Percentiles rank a stretch among this genome's conserved stretches.
Evolutionary conservation across 805 yeast species (phyloP).

Genomic region (Candida michaelii): DNA sequence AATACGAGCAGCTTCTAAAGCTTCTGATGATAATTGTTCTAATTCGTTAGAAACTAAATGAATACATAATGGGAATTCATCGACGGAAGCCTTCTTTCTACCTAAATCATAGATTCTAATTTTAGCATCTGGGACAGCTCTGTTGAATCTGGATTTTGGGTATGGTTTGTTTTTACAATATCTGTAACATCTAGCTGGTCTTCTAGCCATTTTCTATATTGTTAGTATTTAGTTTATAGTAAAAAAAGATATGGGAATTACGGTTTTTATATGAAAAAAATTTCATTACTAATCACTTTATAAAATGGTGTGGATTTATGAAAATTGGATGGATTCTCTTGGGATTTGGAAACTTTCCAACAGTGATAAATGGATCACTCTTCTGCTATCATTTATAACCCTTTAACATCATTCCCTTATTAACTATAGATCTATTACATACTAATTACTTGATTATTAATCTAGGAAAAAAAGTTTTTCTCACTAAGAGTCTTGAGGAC

Average conservation of each 20-base stretch:
- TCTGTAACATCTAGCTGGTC: conserved; percentile 99
- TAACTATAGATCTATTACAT: not conserved
- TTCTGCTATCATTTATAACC: too few species aligned
- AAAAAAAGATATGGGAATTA: not conserved
- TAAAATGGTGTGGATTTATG: not conserved
- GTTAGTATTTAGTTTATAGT: conserved; percentile 14
- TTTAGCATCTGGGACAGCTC: conserved; percentile 99
- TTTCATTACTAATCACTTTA: not conserved
- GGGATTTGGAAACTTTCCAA: too few species aligned
- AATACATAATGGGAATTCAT: conserved; percentile 99
- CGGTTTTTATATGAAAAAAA: conserved; percentile 1
- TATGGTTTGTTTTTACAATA: conserved; percentile 99
- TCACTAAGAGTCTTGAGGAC: not conserved
- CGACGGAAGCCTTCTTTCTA: conserved; percentile 99
- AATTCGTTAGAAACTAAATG: conserved; percentile 99
- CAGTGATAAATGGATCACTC: too few species aligned
- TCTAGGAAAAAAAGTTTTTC: conserved; percentile 2
- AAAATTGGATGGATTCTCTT: too few species aligned
- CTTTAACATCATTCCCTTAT: too few species aligned
- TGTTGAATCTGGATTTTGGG: conserved; percentile 99
- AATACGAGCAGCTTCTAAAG: conserved; percentile 99
- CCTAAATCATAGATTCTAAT: conserved; percentile 99
- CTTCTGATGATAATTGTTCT: conserved; percentile 99
- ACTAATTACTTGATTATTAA: conserved; percentile 3
- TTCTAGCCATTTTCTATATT: conserved; percentile 89